A percentile compares a stretch with the other conserved stretches of the same genome.
Evolutionary conservation across 2,329 filamentous ascomycete genomes (phyloP).

Genomic region (Aspergillus intermedius): DNA sequence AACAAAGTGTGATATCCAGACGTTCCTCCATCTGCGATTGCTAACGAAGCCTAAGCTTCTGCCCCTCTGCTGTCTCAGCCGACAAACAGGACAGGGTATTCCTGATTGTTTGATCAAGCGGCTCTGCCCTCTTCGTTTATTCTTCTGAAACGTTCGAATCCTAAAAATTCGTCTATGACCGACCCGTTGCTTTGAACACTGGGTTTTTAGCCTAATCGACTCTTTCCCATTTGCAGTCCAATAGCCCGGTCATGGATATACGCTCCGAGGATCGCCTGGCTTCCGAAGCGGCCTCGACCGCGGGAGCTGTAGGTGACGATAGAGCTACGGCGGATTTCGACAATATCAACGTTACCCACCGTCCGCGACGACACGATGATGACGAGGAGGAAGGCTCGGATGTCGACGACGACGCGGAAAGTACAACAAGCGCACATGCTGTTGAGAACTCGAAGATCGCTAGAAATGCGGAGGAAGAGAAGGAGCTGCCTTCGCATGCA

Average conservation of each 20-base stretch:
- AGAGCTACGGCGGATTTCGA: conserved; percentile 67
- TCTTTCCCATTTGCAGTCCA: conserved; percentile 43
- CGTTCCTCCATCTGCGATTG: neutral
- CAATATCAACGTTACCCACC: conserved; percentile 66
- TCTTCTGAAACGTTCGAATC: neutral
- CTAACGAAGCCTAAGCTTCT: conserved; percentile 12
- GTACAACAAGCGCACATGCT: conserved; percentile 71
- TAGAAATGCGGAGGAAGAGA: conserved; percentile 65
- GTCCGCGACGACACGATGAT: conserved; percentile 69
- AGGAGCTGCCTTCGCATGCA: conserved; percentile 86
- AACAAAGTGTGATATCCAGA: conserved; percentile 15
- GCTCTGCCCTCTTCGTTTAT: conserved; percentile 22
- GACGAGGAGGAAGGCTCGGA: conserved; percentile 90
- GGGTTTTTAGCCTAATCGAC: conserved; percentile 55
- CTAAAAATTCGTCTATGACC: neutral
- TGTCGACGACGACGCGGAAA: conserved; percentile 69
- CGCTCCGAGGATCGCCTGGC: conserved; percentile 77
- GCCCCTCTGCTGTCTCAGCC: conserved; percentile 23
- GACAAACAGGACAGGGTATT: conserved; percentile 12
- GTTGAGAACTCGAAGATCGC: conserved; percentile 62
- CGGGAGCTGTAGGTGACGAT: conserved; percentile 73
- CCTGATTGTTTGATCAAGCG: conserved; percentile 4
- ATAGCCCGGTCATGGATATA: conserved; percentile 28
- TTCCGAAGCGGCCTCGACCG: conserved; percentile 68
- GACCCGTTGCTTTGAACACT: neutral